A percentile compares a stretch with the other conserved stretches of the same genome.
Evolutionary conservation across 495 filamentous ascomycete genomes (phyloP).

Genomic region (Platismatia glauca): DNA sequence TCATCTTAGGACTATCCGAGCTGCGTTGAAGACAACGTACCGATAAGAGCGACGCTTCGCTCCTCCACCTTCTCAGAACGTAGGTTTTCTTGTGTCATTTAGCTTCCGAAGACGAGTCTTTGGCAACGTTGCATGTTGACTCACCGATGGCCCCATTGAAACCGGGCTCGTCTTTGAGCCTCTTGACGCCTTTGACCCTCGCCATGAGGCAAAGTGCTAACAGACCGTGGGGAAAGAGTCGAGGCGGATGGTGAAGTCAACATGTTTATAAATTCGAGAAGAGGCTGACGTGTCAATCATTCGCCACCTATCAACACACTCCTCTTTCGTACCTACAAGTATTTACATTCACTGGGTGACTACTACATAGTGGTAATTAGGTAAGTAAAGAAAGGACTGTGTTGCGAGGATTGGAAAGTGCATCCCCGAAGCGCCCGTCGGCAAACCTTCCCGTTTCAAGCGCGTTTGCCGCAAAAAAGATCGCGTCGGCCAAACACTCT

Average conservation of each 20-base stretch:
- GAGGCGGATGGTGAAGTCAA: neutral
- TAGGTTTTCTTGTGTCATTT: conserved; percentile 30
- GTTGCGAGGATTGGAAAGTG: neutral
- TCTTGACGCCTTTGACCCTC: neutral
- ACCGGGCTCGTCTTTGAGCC: neutral
- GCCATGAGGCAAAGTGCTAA: neutral
- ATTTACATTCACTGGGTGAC: neutral
- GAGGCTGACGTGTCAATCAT: neutral
- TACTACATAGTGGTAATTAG: neutral
- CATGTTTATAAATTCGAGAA: neutral
- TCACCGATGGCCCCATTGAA: conserved; percentile 24
- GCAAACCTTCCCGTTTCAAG: neutral
- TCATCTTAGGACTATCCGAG: conserved; percentile 24
- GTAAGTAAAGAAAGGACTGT: neutral
- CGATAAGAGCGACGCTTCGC: conserved; percentile 43
- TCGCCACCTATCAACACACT: neutral
- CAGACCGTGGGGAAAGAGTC: neutral
- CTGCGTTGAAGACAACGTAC: conserved; percentile 33
- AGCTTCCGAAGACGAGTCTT: conserved; percentile 1
- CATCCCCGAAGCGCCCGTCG: neutral
- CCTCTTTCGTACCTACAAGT: neutral
- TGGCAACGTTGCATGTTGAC: conserved; percentile 1
- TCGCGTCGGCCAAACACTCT: conserved; percentile 7
- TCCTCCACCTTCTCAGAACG: conserved; percentile 47
- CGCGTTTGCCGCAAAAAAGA: conserved; percentile 12